Evolutionary conservation across 2,329 filamentous ascomycete genomes (phyloP).

Genomic region (Ceratocystis cacaofunesta): DNA sequence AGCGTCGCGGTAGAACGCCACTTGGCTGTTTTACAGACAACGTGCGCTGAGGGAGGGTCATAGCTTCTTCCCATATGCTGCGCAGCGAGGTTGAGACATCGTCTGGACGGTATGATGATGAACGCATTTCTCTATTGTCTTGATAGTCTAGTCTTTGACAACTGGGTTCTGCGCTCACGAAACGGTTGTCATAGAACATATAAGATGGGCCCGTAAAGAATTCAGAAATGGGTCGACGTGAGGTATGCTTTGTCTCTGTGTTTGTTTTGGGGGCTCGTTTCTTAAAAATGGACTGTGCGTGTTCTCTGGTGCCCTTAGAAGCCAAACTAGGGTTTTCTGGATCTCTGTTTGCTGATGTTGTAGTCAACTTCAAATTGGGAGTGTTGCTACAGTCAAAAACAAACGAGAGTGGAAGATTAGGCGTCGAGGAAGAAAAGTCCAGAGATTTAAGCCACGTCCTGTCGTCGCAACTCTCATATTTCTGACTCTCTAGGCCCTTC

Average conservation of each 20-base stretch:
- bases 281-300: background rate
- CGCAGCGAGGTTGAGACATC: slow-evolving; percentile 6
- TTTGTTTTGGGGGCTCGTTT: background rate
- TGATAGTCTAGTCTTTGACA: background rate
- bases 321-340: background rate
- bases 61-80: slow-evolving; percentile 12
- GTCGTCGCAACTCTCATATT: background rate
- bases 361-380: background rate
- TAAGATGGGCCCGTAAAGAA: background rate
- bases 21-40: background rate
- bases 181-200: background rate
- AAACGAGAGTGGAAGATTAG: background rate
- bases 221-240: background rate
- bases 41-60: slow-evolving; percentile 10
- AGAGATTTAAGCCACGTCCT: background rate
- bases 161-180: background rate
- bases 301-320: background rate
- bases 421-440: background rate
- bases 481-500: background rate
- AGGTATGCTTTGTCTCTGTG: background rate
- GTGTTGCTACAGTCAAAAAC: background rate
- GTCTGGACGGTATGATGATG: slow-evolving; percentile 7
- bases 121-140: slow-evolving; percentile 6
- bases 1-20: background rate
- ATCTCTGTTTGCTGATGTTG: background rate